These are phyloP conservation scores for Penicillium sp. DNA, from an alignment of 2,329 filamentous ascomycete species.

Conservation along the genomic window DNA sequence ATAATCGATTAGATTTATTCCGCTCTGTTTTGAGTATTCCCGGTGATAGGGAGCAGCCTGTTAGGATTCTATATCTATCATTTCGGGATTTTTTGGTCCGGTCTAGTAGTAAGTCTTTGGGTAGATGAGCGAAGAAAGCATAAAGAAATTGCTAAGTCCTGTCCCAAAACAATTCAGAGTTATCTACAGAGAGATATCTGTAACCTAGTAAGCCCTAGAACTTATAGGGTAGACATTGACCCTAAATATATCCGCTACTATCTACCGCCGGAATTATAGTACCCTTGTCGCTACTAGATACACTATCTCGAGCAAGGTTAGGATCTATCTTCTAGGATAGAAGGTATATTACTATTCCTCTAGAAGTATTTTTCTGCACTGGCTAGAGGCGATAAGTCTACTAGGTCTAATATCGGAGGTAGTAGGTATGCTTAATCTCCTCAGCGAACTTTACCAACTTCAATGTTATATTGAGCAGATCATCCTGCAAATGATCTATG, in stretches of 20 bases:
- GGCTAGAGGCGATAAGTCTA: conserved; percentile 29
- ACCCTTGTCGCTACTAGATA: conserved; percentile 22
- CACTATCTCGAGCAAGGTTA: conserved; percentile 23
- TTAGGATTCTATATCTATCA: conserved; percentile 5
- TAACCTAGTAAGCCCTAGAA: neutral
- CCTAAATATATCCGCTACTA: neutral
- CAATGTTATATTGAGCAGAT: no score
- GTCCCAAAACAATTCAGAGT: neutral
- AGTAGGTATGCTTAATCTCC: conserved; percentile 16
- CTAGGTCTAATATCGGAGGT: conserved; percentile 22
- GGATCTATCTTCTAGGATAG: conserved; percentile 7
- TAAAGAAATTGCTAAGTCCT: no score
- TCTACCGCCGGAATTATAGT: conserved; percentile 5
- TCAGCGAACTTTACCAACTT: no score
- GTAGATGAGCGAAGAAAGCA: no score
- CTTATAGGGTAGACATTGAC: neutral
- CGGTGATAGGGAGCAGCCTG: conserved; percentile 10
- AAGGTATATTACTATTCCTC: conserved; percentile 18
- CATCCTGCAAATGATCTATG: no score
- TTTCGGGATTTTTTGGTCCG: no score
- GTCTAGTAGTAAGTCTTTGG: no score
- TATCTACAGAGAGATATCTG: neutral
- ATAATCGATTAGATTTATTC: conserved; percentile 18
- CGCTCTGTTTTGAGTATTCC: conserved; percentile 22
- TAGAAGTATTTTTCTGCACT: conserved; percentile 28